Base-by-base conservation (phyloP, 1,139 yeast species). In the Saccharomycopsis crataegensis region DNA sequence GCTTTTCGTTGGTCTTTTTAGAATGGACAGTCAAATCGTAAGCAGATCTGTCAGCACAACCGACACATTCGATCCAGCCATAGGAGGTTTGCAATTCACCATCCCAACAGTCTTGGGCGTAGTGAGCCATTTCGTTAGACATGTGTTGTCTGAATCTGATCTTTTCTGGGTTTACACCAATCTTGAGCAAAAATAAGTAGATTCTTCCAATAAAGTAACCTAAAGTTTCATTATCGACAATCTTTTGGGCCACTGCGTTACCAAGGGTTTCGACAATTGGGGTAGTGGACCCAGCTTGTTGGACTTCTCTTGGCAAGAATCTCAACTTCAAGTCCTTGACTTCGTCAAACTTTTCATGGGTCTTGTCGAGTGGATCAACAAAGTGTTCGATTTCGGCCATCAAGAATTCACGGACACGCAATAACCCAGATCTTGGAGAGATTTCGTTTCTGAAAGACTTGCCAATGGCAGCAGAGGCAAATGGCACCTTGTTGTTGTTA, bases 61-160 rank as follows among this genome's bases (percentile, higher is more conserved):
- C 99, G 67, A 93, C 98, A 82, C 99, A 93, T 75, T 94, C 99
- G 64, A 94, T 86, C 99, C 99, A 94, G 62, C 99, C 98, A 67
- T 88, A 94, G 42, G 96, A 87, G 45, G 96, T 86, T 65, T 87
- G 84, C 64, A 94, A 78, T 76, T 94, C 99, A 60, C 96, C 97
- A 75, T 94, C 99, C 99, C 99, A 94, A 77, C 99, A 94, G 74
- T 94, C 99, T 62, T 96, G 84, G 57, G 99, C 99, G 70, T 94
- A 94, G 71, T 94, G 99, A 32, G 99, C 99, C 99, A 94, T 94
- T 76, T 94, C 99, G 69, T 93, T 94, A 62, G 83, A 77, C 95
- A 94, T 85, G 74, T 94, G 99, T 76, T 94, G 99, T 78, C 99
- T 86, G 80, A 94, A 94, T 72, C 99, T 83, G 70, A 93, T 74